Base-by-base conservation (phyloP, 176 grass and related monocot genomes). In the Carex littledalei region DNA sequence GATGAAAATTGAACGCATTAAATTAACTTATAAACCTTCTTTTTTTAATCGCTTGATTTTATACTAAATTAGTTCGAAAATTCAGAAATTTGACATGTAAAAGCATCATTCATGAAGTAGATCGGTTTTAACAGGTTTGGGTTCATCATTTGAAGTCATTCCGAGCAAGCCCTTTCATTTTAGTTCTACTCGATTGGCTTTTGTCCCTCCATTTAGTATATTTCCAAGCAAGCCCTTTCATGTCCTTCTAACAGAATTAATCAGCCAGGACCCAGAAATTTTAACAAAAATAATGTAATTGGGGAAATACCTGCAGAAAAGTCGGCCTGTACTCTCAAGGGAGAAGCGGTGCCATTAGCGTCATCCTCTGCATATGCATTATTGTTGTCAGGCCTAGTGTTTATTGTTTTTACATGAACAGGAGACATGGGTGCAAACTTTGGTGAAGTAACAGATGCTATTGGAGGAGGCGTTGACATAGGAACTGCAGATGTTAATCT, bases 371-470 rank as follows among this genome's bases (percentile, higher is more conserved):
- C 26, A 17, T 56, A 49, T 56, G 13, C 22, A 56, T 78, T 56
- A 69, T 70, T 84, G 62, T 41, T 74, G 65, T 85, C 88, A 45
- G 58, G 78, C 88, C 88, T 94, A 71, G 47, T 83, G 78, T 87
- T 76, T 59, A 95, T 34, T 43, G 88, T 89, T 85, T 99, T 99
- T 61, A 92, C 89, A 47, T 95, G 90, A 29, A 99, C 96, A 34
- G 96, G 93, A 84, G 96, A 99, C 58, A 91, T 71, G 29, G 93
- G 93, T 17, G 89, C 93, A 78, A 99, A 95, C 81, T 95, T 99
- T 67, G 91, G 93, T 81, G 96, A 95, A 13, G 93, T 86, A 88
- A 95, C 86, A 81, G 91, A 88, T 67, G 90, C 90, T 88, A 99
- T 89, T 80, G 96, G 96, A 84, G 96, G 96, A 8, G 96, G 96